Base-by-base conservation (phyloP, 441 rosid species). In the Sinapis alba region DNA sequence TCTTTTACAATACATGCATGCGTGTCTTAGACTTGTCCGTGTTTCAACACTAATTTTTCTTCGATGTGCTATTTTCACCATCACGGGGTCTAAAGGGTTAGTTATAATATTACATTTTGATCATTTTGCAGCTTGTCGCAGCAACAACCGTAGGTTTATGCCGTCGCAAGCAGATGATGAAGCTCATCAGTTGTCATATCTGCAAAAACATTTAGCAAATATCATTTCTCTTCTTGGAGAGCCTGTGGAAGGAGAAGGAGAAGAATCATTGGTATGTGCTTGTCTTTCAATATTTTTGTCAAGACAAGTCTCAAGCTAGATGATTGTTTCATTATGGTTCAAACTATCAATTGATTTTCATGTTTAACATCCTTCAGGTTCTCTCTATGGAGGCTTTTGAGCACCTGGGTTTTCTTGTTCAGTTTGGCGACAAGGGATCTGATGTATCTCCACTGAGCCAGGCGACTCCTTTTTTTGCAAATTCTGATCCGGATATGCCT, bases 101-200 rank as follows among this genome's bases (percentile, higher is more conserved):
- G 5, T 8, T 30, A 41, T 53, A 6, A 36, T 32, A 23, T 60
- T 63, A n/a, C 26, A n/a, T 28, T 62, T 80, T 68, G 41, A 16
- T 80, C 61, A 61, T 59, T 26, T 77, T 72, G 83, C 88, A 96
- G 99, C 97, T 94, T 81, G 99, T 89, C 98, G 98, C n/a, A 89
- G 98, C 91, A 94, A 92, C 72, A 94, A 90, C 84, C 90, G 99
- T 64, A 89, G 98, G 65, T 89, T 89, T 83, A 82, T 87, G 96
- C 98, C 98, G 67, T 96, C 99, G n/a, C 98, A 87, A 81, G 89
- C 88, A 47, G 98, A 96, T 80, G 99, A 96, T 82, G 98, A 92
- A 87, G 93, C 93, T 80, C 98, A 94, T 87, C 98, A 96, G 32
- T 75, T 96, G 71, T 88, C 98, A 71, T 94, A 96, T 84, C 86